phyloP scores from a whole-genome alignment of 2,329 filamentous ascomycete genomes.

The Magnaporthiopsis poae region DNA sequence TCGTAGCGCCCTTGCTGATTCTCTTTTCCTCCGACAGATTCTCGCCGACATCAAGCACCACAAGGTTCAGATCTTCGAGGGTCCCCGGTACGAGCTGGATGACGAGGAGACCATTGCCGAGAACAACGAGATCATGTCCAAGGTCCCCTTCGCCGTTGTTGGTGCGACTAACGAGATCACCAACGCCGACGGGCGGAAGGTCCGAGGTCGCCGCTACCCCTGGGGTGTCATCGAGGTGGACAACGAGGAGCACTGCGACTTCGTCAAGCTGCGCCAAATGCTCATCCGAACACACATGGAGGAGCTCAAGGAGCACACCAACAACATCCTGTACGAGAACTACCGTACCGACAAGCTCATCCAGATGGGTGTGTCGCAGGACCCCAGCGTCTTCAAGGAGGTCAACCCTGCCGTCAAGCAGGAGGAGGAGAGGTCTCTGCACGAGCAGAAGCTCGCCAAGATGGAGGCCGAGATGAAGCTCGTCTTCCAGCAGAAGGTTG shows the following conservation, averaged over 20 bases:
- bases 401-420: slow-evolving; percentile 99
- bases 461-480: slow-evolving; percentile 99
- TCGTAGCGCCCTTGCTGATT: slow-evolving; percentile 5
- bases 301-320: slow-evolving; percentile 99
- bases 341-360: slow-evolving; percentile 99
- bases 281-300: slow-evolving; percentile 99
- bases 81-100: slow-evolving; percentile 93
- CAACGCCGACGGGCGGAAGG: slow-evolving; percentile 83
- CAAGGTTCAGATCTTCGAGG: slow-evolving; percentile 97
- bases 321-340: slow-evolving; percentile 98
- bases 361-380: slow-evolving; percentile 94
- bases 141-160: slow-evolving; percentile 96
- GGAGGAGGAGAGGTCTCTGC: slow-evolving; percentile 92
- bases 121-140: slow-evolving; percentile 99
- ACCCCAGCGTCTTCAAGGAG: slow-evolving; percentile 99
- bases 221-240: slow-evolving; percentile 99
- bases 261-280: slow-evolving; percentile 99
- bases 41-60: slow-evolving; percentile 94
- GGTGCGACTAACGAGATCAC: slow-evolving; percentile 92
- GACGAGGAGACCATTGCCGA: slow-evolving; percentile 99
- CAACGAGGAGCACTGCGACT: slow-evolving; percentile 99
- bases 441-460: slow-evolving; percentile 99
- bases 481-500: slow-evolving; percentile 99
- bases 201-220: slow-evolving; percentile 89
- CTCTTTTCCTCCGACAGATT: slow-evolving; percentile 49